These are phyloP conservation scores for Leccinum sublutescens DNA, from an alignment of 768 basidiomycete species.

Conservation along the genomic window DNA sequence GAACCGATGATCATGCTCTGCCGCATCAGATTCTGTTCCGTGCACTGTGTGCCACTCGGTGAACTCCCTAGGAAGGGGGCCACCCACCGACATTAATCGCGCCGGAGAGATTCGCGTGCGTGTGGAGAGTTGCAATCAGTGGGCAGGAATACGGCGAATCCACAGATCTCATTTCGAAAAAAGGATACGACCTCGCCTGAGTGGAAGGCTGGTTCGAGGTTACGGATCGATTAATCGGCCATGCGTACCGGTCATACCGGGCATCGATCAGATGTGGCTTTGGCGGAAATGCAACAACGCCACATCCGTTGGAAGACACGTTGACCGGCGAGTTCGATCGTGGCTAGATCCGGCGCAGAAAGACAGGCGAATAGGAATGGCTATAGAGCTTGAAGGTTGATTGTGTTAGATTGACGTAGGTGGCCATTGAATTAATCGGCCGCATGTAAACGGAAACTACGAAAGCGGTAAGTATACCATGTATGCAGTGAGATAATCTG, in stretches of 20 bases:
- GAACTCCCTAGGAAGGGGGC: background rate
- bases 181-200: conserved; percentile 2
- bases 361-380: background rate
- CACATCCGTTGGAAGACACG: background rate
- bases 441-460: background rate
- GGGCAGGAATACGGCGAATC: conserved; percentile 10
- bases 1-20: background rate
- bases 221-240: background rate
- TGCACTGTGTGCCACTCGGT: conserved; percentile 2
- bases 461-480: background rate
- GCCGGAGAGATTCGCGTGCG: conserved; percentile 9
- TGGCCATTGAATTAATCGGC: background rate
- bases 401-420: background rate
- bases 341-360: background rate
- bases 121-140: background rate
- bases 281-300: conserved; percentile 6
- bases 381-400: background rate
- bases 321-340: background rate
- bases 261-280: conserved; percentile 5
- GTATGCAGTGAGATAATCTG: background rate
- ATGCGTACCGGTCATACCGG: conserved; percentile 8
- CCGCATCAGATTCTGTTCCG: conserved; percentile 1
- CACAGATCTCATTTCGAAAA: background rate
- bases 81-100: background rate
- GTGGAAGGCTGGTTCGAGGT: background rate